These are phyloP conservation scores for Kalmusia sp. DNA, from an alignment of 2,329 filamentous ascomycete genomes.

Conservation along the genomic window DNA sequence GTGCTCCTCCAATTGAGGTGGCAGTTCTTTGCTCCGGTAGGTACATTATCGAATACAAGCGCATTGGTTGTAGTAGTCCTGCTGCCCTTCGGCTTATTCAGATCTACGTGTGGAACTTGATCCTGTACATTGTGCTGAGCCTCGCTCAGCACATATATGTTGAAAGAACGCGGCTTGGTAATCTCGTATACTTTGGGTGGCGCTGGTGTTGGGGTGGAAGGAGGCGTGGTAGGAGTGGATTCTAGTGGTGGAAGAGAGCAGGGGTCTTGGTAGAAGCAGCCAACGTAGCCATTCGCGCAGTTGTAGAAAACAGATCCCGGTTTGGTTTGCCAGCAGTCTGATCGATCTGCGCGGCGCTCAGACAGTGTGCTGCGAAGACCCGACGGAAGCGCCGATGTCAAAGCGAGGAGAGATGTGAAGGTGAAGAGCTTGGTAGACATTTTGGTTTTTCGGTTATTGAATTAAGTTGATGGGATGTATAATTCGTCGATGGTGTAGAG, in stretches of 20 bases:
- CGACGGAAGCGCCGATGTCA: slow-evolving; percentile 4
- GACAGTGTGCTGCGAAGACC: not conserved
- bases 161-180: slow-evolving; percentile 11
- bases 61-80: slow-evolving; percentile 6
- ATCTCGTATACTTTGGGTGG: not conserved
- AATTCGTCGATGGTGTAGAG: not conserved
- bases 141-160: slow-evolving; percentile 11
- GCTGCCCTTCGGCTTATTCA: slow-evolving; percentile 6
- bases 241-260: not conserved
- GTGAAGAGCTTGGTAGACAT: slow-evolving; percentile 12
- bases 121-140: slow-evolving; percentile 6
- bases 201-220: not conserved
- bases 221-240: not conserved
- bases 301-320: slow-evolving; percentile 10
- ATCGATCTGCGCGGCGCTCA: not conserved
- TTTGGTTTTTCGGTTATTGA: not conserved
- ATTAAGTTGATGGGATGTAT: not conserved
- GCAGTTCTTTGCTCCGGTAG: slow-evolving; percentile 13
- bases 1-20: slow-evolving; percentile 6
- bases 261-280: slow-evolving; percentile 9
- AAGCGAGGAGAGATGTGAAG: slow-evolving; percentile 5
- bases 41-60: slow-evolving; percentile 14
- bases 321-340: slow-evolving; percentile 1
- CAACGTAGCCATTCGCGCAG: slow-evolving; percentile 12
- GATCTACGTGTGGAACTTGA: slow-evolving; percentile 9